Evolutionary conservation across 1,284 basidiomycete genomes (phyloP), one percentile per base, ranked within the genome.

Genomic region (Veloporphyrellus conicus): DNA sequence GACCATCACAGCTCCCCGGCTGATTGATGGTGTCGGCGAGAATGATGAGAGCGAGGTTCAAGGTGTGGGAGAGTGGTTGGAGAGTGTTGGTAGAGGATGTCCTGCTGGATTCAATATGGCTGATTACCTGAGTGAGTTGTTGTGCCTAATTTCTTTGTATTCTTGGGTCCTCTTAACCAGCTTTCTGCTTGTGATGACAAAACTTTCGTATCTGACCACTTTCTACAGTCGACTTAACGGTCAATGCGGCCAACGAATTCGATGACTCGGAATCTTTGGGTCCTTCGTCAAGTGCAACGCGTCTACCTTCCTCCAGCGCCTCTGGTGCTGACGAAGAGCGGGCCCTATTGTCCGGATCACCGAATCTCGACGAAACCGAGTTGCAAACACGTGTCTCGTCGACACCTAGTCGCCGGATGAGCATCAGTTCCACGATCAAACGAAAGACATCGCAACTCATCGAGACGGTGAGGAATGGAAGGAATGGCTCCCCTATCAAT

Each of bases 21-120:
- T 52, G 10, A 44, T 54, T 16, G 41, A 46, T 0, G 48, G 37
- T 5, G 45, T 33, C 9, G 50, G 51, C 81, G 96, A 15, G 93
- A 93, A 71, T 87, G 87, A 2, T 90, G 93, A 27, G 82, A 84
- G 47, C 79, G 87, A 45, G 63, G 41, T 36, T 40, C 61, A 62
- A 29, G 64, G 64, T 22, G 64, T 63, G 3, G 59, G 89, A 48
- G 78, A 78, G 2, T 94, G 96, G 70, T 89, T 98, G 53, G 77
- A 80, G 25, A 71, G 71, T 12, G 83, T 93, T 45, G 93, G 89
- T 0, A 79, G 86, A 53, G 77, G 84, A 0, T 99, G 95, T 64
- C 95, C 95, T 8, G 73, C 83, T n/a, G 95, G 95, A 0, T 98
- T 93, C 71, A 99, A 99, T 64, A 89, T 98, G 57, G 94, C 93